Percentiles rank a stretch among this genome's conserved stretches.
These are phyloP conservation scores for Karstenula rhodostoma DNA, from an alignment of 2,329 filamentous ascomycete genomes.

Conservation along the genomic window DNA sequence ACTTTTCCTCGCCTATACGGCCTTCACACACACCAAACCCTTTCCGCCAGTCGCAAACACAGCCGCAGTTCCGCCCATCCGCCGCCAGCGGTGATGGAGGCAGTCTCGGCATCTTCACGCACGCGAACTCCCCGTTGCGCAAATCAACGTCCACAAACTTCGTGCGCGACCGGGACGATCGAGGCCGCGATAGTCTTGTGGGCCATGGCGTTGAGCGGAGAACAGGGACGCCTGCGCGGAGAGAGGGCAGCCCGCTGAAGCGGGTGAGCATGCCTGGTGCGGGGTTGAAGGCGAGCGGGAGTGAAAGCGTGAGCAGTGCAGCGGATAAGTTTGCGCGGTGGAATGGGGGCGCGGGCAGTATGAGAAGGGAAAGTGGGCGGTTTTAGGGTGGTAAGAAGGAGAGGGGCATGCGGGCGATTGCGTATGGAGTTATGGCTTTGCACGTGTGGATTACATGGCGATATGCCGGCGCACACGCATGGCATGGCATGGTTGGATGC, in stretches of 20 bases:
- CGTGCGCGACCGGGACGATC: slow-evolving; percentile 44
- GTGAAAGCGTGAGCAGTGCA: slow-evolving; percentile 24
- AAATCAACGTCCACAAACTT: slow-evolving; percentile 73
- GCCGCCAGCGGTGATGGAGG: slow-evolving; percentile 68
- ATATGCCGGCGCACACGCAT: background rate
- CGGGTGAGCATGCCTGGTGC: slow-evolving; percentile 50
- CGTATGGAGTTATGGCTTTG: too few relatives aligned
- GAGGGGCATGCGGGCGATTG: too few relatives aligned
- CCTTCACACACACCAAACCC: slow-evolving; percentile 54
- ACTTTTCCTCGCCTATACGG: slow-evolving; percentile 59
- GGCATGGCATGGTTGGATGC: too few relatives aligned
- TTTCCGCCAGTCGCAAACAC: slow-evolving; percentile 63
- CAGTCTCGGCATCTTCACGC: slow-evolving; percentile 79
- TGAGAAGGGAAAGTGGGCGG: slow-evolving; percentile 39
- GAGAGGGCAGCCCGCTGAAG: slow-evolving; percentile 55
- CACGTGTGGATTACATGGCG: background rate
- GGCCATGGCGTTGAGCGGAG: slow-evolving; percentile 34
- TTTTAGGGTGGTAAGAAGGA: slow-evolving; percentile 19
- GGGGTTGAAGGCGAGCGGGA: slow-evolving; percentile 13
- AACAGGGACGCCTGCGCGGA: slow-evolving; percentile 46
- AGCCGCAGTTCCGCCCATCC: slow-evolving; percentile 60
- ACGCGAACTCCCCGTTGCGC: slow-evolving; percentile 82
- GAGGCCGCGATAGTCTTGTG: slow-evolving; percentile 28
- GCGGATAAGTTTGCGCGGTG: slow-evolving; percentile 31
- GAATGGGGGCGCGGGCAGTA: slow-evolving; percentile 35